Percentiles rank a stretch among this genome's conserved stretches.
phyloP scores from a whole-genome alignment of 257 asterid species.

The Verbascum thapsus region DNA sequence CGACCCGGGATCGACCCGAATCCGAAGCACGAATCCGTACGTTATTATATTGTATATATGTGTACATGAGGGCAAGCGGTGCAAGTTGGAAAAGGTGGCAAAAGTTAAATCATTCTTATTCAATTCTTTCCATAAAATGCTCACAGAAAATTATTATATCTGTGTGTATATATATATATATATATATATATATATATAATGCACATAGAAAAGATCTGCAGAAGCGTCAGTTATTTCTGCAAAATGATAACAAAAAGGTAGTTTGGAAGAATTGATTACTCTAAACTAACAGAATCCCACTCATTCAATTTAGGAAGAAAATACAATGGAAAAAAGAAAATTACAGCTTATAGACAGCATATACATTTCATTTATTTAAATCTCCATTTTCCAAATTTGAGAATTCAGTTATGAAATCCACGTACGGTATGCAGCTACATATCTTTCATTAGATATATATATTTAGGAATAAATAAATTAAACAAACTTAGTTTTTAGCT shows the following conservation, averaged over 20 bases:
- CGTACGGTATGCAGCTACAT: too few species aligned
- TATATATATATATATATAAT: too few species aligned
- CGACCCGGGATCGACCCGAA: too few species aligned
- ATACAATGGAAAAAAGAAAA: not conserved
- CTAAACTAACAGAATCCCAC: conserved; percentile 21
- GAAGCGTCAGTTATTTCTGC: conserved; percentile 35
- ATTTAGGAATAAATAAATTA: too few species aligned
- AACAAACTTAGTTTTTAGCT: too few species aligned
- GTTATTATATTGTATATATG: too few species aligned
- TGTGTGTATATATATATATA: conserved; percentile 27
- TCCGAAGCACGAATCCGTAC: too few species aligned
- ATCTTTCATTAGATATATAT: too few species aligned
- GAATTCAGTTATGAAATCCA: not conserved
- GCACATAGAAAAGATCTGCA: conserved; percentile 35
- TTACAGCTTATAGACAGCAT: too few species aligned
- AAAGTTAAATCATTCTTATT: not conserved
- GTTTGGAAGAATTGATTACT: conserved; percentile 34
- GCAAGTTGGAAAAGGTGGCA: conserved; percentile 14
- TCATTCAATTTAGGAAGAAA: conserved; percentile 1
- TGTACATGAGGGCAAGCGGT: conserved; percentile 22
- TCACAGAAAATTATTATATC: conserved; percentile 23
- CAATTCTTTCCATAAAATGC: conserved; percentile 26
- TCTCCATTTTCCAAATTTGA: not conserved
- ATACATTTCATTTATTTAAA: not conserved
- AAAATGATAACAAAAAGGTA: conserved; percentile 33